Conservation (phyloP, 1,284 basidiomycete genomes). For the Flammula alnicola region DNA sequence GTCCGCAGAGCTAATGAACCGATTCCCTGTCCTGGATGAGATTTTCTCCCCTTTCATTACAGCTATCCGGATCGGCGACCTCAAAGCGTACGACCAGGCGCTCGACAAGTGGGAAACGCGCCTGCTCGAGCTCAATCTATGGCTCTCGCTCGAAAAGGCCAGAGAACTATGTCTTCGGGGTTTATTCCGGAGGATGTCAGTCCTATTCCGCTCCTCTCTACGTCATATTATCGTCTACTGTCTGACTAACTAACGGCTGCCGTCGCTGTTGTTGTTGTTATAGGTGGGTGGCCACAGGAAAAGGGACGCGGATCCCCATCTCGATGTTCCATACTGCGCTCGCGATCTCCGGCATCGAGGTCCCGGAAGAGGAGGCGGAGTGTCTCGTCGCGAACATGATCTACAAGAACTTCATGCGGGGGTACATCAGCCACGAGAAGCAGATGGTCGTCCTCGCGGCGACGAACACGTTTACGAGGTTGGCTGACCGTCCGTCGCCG, state of each 20-base stretch:
- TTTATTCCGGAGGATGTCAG: slow-evolving; percentile 86
- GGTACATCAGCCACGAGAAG: slow-evolving; percentile 96
- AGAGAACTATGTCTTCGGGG: slow-evolving; percentile 86
- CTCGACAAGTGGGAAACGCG: slow-evolving; percentile 70
- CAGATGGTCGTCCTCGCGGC: slow-evolving; percentile 90
- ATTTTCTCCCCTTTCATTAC: slow-evolving; percentile 82
- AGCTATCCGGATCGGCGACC: slow-evolving; percentile 80
- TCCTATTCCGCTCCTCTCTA: slow-evolving; percentile 22
- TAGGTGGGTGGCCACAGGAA: slow-evolving; percentile 81
- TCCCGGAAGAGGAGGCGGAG: slow-evolving; percentile 83
- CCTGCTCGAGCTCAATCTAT: slow-evolving; percentile 84
- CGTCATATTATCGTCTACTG: neutral
- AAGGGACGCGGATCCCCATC: slow-evolving; percentile 77
- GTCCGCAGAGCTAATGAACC: slow-evolving; percentile 64
- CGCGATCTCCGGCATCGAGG: slow-evolving; percentile 65
- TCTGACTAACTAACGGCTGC: neutral
- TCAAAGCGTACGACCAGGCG: slow-evolving; percentile 80
- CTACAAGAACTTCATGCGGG: slow-evolving; percentile 89
- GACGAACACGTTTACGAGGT: slow-evolving; percentile 80
- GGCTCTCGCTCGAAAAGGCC: slow-evolving; percentile 86
- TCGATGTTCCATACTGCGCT: slow-evolving; percentile 78
- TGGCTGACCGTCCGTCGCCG: slow-evolving; percentile 62
- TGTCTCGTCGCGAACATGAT: slow-evolving; percentile 95
- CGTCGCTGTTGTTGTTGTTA: slow-evolving; percentile 4
- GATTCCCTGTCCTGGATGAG: slow-evolving; percentile 74